A percentile compares a stretch with the other conserved stretches of the same genome.
Conservation (phyloP, 1,284 basidiomycete species). For the Rugosomyces carneus region DNA sequence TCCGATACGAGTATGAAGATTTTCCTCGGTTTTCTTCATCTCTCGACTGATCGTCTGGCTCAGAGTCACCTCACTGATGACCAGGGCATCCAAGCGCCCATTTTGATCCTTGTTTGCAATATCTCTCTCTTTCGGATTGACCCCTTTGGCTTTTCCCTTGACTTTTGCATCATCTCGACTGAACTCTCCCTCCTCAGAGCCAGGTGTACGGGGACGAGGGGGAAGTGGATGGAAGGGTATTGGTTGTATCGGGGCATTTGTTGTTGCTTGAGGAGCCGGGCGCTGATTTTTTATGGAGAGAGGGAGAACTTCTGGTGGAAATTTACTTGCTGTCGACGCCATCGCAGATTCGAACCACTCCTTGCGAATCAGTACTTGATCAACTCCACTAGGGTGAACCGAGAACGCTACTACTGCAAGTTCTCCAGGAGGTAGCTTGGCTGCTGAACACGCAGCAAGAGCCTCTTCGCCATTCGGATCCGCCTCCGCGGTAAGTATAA, state of each 20-base stretch:
- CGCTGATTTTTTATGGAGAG: slow-evolving; percentile 22
- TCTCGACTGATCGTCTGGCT: slow-evolving; percentile 58
- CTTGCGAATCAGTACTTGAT: slow-evolving; percentile 75
- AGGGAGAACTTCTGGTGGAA: slow-evolving; percentile 46
- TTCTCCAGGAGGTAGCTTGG: slow-evolving; percentile 68
- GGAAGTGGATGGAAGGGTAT: slow-evolving; percentile 26
- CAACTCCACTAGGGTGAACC: slow-evolving; percentile 75
- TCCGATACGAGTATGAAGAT: slow-evolving; percentile 63
- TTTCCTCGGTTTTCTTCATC: slow-evolving; percentile 77
- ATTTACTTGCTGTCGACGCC: slow-evolving; percentile 47
- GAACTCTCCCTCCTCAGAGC: slow-evolving; percentile 65
- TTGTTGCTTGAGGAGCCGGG: slow-evolving; percentile 7
- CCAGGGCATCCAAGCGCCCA: slow-evolving; percentile 36
- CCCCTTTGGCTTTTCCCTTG: slow-evolving; percentile 55
- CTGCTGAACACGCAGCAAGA: slow-evolving; percentile 72
- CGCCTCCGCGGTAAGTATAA: slow-evolving; percentile 72
- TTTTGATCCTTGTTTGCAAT: slow-evolving; percentile 32
- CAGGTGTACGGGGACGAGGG: slow-evolving; percentile 54
- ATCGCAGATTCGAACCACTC: slow-evolving; percentile 75
- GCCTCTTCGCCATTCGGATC: slow-evolving; percentile 76
- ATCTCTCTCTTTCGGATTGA: slow-evolving; percentile 58
- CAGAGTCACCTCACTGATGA: slow-evolving; percentile 45
- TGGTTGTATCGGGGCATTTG: slow-evolving; percentile 13
- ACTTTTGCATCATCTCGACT: slow-evolving; percentile 52
- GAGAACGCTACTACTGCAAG: slow-evolving; percentile 77